These are phyloP conservation scores for Suillus clintonianus DNA, from an alignment of 768 basidiomycete genomes.

Conservation along the genomic window DNA sequence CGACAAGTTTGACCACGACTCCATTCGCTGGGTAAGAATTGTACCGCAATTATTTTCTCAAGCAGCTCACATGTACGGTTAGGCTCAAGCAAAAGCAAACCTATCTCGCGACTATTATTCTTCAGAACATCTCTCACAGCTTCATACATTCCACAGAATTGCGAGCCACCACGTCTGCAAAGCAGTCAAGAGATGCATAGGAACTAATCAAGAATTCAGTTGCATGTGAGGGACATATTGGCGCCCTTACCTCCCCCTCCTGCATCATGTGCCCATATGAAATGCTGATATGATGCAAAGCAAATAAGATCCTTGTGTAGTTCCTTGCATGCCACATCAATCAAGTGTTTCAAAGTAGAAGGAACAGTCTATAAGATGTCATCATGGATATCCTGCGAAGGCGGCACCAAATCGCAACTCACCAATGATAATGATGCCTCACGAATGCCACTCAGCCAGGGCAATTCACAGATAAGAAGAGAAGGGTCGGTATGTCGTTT, in stretches of 20 bases:
- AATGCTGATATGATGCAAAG: slow-evolving; percentile 55
- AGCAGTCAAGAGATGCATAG: slow-evolving; percentile 31
- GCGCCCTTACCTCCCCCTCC: slow-evolving; percentile 40
- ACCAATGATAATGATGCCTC: not conserved
- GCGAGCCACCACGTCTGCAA: slow-evolving; percentile 52
- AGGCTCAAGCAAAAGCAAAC: slow-evolving; percentile 67
- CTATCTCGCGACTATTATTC: slow-evolving; percentile 56
- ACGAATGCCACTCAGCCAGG: not conserved
- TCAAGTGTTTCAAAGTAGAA: slow-evolving; percentile 31
- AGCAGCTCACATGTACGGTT: not conserved
- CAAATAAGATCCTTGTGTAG: slow-evolving; percentile 40
- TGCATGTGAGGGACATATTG: not conserved
- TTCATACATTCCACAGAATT: slow-evolving; percentile 52
- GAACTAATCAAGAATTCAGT: slow-evolving; percentile 25
- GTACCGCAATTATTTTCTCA: not conserved
- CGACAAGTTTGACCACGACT: slow-evolving; percentile 82
- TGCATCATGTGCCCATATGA: slow-evolving; percentile 50
- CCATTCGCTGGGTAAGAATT: slow-evolving; percentile 64
- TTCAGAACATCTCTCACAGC: slow-evolving; percentile 51
- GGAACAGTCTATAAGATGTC: not conserved
- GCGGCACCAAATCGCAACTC: not conserved
- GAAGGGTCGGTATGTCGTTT: not conserved
- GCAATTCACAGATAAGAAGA: slow-evolving; percentile 3
- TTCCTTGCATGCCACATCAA: slow-evolving; percentile 39
- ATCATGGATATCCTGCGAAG: not conserved